Evolutionary conservation across 2,329 filamentous ascomycete genomes (phyloP), one percentile per base, ranked within the genome.

Genomic region (Pestalotiopsis sp.): DNA sequence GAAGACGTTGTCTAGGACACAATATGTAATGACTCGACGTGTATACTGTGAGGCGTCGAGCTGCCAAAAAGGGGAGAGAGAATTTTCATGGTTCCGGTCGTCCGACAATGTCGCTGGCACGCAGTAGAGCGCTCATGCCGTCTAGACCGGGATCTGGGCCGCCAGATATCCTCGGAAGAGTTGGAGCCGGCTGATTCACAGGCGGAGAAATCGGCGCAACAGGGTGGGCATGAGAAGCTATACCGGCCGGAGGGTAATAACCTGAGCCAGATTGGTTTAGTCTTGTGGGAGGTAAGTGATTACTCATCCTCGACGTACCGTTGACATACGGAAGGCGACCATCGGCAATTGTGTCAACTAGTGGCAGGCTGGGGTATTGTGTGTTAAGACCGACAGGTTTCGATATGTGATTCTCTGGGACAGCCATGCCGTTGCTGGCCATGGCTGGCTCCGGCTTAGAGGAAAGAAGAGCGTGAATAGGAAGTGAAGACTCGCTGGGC

Each of bases 101-200:
- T 68, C 86, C 85, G 52, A 90, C 86, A 69, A 90, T 87, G 72
- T 90, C 88, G 39, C 88, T 87, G 11, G 88, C 88, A 69, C 82
- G 83, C 1, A 90, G 76, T 12, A 91, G 78, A 6, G 88, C 88
- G 69, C 82, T 88, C 79, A 91, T 87, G 2, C 88, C 88, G 70
- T 90, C 88, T 23, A 90, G 77, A 3, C 77, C 75, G 4, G 71
- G 71, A 3, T 79, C 78, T 23, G 12, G 27, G 27, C 41, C 36
- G 7, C 52, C 64, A n/a, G 17, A n/a, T n/a, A 23, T n/a, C 14
- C 23, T 59, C 2, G 73, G 59, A 6, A 55, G 25, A 20, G 36
- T 41, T 20, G 59, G 57, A 17, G 65, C 11, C 7, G 57, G 14
- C 27, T 17, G 45, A 14, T 55, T n/a, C 61, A 58, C 9, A 23